A percentile compares a stretch with the other conserved stretches of the same genome.
Evolutionary conservation across 805 yeast genomes (phyloP).

Genomic region (Candida succiphila): DNA sequence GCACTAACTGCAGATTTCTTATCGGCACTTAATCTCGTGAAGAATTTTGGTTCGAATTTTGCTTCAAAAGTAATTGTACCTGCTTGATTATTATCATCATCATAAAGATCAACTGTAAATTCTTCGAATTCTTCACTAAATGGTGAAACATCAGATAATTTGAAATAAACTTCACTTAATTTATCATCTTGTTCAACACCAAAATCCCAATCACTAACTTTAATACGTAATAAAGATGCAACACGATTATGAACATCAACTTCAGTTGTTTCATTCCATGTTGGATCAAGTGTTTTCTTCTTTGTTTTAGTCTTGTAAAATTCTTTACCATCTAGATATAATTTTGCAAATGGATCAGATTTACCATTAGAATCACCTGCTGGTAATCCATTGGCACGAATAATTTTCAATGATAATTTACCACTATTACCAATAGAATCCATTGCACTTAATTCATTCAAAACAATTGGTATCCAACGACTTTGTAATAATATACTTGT

Average conservation of each 20-base stretch:
- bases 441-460: constrained; percentile 50
- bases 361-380: constrained; percentile 89
- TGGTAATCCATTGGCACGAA: constrained; percentile 58
- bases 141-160: constrained; percentile 54
- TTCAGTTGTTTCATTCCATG: constrained; percentile 65
- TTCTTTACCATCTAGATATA: constrained; percentile 54
- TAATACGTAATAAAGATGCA: constrained; percentile 46
- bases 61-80: constrained; percentile 57
- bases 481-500: constrained; percentile 43
- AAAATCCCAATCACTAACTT: constrained; percentile 85
- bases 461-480: constrained; percentile 72
- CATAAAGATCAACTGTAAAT: constrained; percentile 42
- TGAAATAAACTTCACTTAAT: constrained; percentile 55
- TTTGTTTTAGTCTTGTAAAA: constrained; percentile 68
- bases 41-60: constrained; percentile 62
- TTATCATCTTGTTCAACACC: constrained; percentile 81
- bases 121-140: constrained; percentile 33
- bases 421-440: constrained; percentile 78
- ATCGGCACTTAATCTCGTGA: constrained; percentile 29
- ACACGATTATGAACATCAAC: constrained; percentile 52
- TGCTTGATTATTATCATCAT: constrained; percentile 39
- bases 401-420: constrained; percentile 45
- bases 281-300: constrained; percentile 87
- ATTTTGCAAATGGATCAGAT: constrained; percentile 82
- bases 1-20: constrained; percentile 29